These are phyloP conservation scores for Gypsophila paniculata DNA, from an alignment of 179 eudicot genomes.

Conservation along the genomic window DNA sequence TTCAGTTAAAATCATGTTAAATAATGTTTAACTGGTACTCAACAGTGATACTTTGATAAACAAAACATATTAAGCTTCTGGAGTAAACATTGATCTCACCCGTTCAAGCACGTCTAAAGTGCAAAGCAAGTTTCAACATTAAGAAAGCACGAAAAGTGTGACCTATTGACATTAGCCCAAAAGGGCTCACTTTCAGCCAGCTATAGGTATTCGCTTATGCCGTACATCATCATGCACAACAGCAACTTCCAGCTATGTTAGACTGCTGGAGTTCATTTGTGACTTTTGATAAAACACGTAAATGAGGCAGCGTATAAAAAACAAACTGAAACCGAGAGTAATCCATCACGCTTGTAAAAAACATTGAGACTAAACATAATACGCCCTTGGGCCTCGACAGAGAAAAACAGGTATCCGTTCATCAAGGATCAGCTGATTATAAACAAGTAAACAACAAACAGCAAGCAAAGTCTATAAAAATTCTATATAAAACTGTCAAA, in stretches of 20 bases:
- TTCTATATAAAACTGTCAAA: no score
- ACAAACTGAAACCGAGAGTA: neutral
- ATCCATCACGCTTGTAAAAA: neutral
- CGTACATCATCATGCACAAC: neutral
- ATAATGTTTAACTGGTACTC: neutral
- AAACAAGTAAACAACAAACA: neutral
- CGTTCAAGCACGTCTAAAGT: neutral
- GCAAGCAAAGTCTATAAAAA: neutral
- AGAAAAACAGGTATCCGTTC: neutral
- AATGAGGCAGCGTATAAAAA: neutral
- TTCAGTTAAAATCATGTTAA: neutral
- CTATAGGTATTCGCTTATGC: neutral
- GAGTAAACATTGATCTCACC: neutral
- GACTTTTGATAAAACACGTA: neutral
- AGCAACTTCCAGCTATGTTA: neutral
- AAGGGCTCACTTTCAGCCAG: neutral
- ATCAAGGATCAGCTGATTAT: neutral
- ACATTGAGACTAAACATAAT: slow-evolving; percentile 3
- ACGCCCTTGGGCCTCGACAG: neutral
- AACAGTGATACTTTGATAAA: neutral
- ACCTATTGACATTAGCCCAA: neutral
- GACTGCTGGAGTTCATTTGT: no score
- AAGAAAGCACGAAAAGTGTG: neutral
- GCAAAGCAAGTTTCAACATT: neutral
- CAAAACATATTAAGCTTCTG: neutral